These are phyloP conservation scores for Amanita muscaria DNA, from an alignment of 768 basidiomycete species.

Conservation along the genomic window DNA sequence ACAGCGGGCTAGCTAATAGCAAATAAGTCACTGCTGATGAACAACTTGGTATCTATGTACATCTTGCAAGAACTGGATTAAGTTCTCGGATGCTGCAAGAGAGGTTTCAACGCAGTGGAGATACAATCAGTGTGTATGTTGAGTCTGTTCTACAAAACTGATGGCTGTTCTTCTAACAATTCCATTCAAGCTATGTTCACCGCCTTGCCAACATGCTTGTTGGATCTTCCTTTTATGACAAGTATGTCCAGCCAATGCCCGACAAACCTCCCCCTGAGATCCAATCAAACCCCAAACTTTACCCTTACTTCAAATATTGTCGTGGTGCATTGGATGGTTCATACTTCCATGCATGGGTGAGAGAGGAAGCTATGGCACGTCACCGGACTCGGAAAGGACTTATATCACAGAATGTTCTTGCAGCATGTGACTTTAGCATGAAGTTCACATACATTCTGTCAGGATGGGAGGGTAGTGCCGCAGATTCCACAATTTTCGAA, in stretches of 20 bases:
- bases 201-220: conserved; percentile 11
- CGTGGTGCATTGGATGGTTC: no score
- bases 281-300: conserved; percentile 11
- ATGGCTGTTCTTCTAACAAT: no score
- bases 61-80: conserved; percentile 14
- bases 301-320: no score
- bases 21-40: conserved; percentile 19
- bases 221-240: conserved; percentile 16
- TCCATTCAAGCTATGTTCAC: conserved; percentile 17
- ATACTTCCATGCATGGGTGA: no score
- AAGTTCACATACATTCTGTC: no score
- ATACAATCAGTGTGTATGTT: conserved; percentile 22
- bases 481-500: no score
- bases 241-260: conserved; percentile 11
- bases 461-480: no score
- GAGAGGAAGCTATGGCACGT: no score
- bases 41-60: conserved; percentile 23
- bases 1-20: conserved; percentile 11
- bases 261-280: conserved; percentile 10
- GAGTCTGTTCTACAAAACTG: neutral
- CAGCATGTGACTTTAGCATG: no score
- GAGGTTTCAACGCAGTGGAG: conserved; percentile 22
- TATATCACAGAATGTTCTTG: no score
- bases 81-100: conserved; percentile 17
- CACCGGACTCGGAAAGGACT: no score